Base-by-base conservation (phyloP, 1,139 yeast genomes). In the Yarrowia galli region DNA sequence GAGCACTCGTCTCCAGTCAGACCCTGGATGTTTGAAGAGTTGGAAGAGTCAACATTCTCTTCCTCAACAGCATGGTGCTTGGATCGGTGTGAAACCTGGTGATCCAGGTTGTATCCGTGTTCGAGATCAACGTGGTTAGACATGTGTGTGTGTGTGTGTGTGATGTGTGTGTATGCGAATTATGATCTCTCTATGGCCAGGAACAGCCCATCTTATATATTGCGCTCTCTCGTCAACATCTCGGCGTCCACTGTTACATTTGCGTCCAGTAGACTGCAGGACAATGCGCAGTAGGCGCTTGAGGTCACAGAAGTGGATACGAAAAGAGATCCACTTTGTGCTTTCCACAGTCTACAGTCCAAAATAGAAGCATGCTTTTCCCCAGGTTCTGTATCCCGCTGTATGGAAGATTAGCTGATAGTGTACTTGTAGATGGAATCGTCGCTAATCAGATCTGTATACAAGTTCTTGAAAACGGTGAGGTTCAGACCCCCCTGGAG, bases 81-180 rank as follows among this genome's bases (percentile, higher is more conserved):
- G 2, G 58, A 51, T 51, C 58, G 58, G 22, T 51, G 58, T 18
- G 58, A 51, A 18, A 51, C 8, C 58, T 51, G 58, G 58, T 13
- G 42, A 3, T 51, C 43, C 43, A 51, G 58, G n/a, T 9, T 35
- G 58, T 51, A 51, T 36, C 58, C 58, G 58, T 51, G 42, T 20
- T 51, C 58, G 43, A 51, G 58, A 51, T 51, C 58, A 51, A 51
- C 58, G 20, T 22, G 35, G 43, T 51, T 42, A 3, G 58, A 51
- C 58, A 51, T 51, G 46, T 42, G 46, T 18, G 20, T 42, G 58
- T 35, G 42, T 46, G 51, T 18, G 58, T 7, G n/a, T 35, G 3
- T 13, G 32, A 12, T 9, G 23, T 49, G 56, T 32, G 12, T 15
- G 28, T 28, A 13, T 40, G 45, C 13, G 20, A 6, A n/a, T n/a